phyloP scores from a whole-genome alignment of 2,329 filamentous ascomycete species.

The Sporothrix variecibatus region DNA sequence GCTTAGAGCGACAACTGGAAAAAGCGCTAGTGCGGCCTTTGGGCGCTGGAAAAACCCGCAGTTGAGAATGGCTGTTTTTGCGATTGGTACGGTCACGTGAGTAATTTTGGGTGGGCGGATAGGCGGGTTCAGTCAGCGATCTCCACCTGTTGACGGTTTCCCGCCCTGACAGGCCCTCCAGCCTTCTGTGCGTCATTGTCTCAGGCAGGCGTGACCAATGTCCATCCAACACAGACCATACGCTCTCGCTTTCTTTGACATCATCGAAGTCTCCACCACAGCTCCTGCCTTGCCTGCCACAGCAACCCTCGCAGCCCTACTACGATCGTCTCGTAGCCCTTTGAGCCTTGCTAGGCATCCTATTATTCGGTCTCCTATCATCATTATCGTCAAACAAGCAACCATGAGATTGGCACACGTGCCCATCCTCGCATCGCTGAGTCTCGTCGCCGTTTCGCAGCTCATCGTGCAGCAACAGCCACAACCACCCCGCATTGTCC shows the following conservation, averaged over 20 bases:
- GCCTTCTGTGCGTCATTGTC: slow-evolving; percentile 9
- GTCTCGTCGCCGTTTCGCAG: slow-evolving; percentile 27
- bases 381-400: not conserved
- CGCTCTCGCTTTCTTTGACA: slow-evolving; percentile 17
- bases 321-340: not conserved
- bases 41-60: not conserved
- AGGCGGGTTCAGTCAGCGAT: not conserved
- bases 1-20: not conserved
- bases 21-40: not conserved
- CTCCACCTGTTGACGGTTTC: not conserved
- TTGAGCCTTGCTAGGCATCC: slow-evolving; percentile 1
- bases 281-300: not conserved
- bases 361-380: not conserved
- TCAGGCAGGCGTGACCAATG: slow-evolving; percentile 14
- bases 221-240: not conserved
- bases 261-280: slow-evolving; percentile 20
- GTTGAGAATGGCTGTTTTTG: not conserved
- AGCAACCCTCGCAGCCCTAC: not conserved
- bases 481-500: not conserved
- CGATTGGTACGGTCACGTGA: slow-evolving; percentile 8
- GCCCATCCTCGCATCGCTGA: slow-evolving; percentile 28
- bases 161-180: not conserved
- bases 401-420: slow-evolving; percentile 27
- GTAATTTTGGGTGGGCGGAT: not conserved
- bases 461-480: slow-evolving; percentile 26